phyloP scores from a whole-genome alignment of 441 rosid species.

The Sinapis alba region DNA sequence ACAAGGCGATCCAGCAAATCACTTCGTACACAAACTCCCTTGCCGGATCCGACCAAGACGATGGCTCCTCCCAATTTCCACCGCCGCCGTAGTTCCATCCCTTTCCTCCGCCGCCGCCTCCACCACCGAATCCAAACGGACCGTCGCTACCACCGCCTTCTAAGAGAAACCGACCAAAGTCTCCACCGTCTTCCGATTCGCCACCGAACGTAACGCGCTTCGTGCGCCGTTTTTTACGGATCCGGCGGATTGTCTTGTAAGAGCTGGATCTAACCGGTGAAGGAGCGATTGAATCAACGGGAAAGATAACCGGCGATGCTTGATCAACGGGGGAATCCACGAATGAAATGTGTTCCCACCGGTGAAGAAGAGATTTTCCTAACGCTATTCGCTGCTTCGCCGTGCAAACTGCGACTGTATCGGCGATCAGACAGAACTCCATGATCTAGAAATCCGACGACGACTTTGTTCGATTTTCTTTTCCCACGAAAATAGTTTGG shows the following conservation, averaged over 20 bases:
- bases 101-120: conserved; percentile 49
- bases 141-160: conserved; percentile 60
- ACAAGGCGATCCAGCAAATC: conserved; percentile 82
- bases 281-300: conserved; percentile 55
- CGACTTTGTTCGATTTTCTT: background rate
- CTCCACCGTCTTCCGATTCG: conserved; percentile 54
- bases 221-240: conserved; percentile 60
- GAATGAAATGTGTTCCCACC: conserved; percentile 35
- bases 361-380: conserved; percentile 50
- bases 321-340: conserved; percentile 44
- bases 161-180: conserved; percentile 44
- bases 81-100: conserved; percentile 63
- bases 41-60: conserved; percentile 55
- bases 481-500: background rate
- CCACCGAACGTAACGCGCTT: conserved; percentile 50
- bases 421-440: conserved; percentile 57
- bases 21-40: conserved; percentile 84
- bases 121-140: conserved; percentile 55
- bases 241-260: conserved; percentile 49
- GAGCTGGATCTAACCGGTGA: conserved; percentile 55
- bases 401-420: conserved; percentile 47
- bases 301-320: conserved; percentile 44
- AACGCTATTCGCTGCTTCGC: conserved; percentile 58
- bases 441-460: background rate
- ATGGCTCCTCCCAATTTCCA: conserved; percentile 67